Evolutionary conservation across 1,284 basidiomycete species (phyloP), one percentile per base, ranked within the genome.

Genomic region (Cryptococcus sp.): DNA sequence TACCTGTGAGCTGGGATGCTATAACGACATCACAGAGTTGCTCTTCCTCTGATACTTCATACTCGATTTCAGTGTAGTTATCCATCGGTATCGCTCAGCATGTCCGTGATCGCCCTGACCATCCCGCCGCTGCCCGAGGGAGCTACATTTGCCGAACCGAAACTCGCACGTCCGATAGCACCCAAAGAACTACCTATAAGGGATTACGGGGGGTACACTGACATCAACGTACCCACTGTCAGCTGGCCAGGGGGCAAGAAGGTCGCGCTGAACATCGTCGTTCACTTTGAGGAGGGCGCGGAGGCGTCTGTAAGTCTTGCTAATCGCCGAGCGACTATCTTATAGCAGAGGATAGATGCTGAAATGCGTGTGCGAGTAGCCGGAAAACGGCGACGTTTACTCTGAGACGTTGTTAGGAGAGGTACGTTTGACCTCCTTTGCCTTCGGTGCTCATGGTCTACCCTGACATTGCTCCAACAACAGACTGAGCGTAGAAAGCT

Each of bases 51-150:
- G 25, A 25, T 25, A 25, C 25, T 25, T 25, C 25, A 25, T 25
- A 25, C 25, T 25, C 3, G 25, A 25, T 25, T 25, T 25, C 25
- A 6, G 3, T 25, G 6, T 25, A 3, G 3, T 25, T 25, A 25
- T 25, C 25, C 25, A 25, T 25, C 31, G 31, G 31, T 35, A 35
- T 35, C 31, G 31, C 80, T 78, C 48, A 75, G 81, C 59, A 88
- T 89, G 76, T 83, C 84, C 0, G 74, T 68, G 38, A 40, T 87
- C 22, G 87, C 87, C 0, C 88, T 50, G 13, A n/a, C 25, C n/a
- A 50, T 50, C 5, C 48, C 48, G 11, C 48, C 48, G 5, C 48
- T 50, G 3, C 48, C 48, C n/a, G 48, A 25, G 7, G 48, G 48
- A 13, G 48, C 48, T 8, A 50, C 48, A 17, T 50, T 50, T 35